Conservation (phyloP, 129 eudicot species). For the Pittosporum tobira region DNA sequence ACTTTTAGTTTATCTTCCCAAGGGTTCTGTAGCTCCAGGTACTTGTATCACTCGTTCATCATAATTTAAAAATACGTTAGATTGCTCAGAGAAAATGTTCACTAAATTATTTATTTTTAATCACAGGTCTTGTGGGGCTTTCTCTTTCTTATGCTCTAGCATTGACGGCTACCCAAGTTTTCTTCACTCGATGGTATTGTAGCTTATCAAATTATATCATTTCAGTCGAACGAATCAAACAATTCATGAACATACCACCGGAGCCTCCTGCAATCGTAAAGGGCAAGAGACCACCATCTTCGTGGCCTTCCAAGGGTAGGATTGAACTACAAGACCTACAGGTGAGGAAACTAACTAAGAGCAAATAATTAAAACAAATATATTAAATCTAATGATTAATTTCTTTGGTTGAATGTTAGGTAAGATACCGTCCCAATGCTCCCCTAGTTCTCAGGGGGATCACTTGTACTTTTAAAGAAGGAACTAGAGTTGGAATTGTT, state of each 20-base stretch:
- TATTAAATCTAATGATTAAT: background rate
- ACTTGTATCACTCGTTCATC: background rate
- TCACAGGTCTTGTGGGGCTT: slow-evolving; percentile 68
- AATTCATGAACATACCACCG: slow-evolving; percentile 67
- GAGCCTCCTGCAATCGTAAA: slow-evolving; percentile 66
- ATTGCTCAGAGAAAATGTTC: background rate
- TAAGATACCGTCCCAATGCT: slow-evolving; percentile 73
- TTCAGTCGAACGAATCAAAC: slow-evolving; percentile 72
- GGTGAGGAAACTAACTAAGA: slow-evolving; percentile 29
- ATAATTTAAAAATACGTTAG: background rate
- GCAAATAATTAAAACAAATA: background rate
- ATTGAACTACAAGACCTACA: slow-evolving; percentile 49
- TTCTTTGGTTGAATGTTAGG: slow-evolving; percentile 26
- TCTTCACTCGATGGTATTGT: slow-evolving; percentile 61
- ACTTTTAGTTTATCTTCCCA: slow-evolving; percentile 48
- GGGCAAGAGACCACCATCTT: slow-evolving; percentile 51
- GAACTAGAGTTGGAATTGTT: slow-evolving; percentile 74
- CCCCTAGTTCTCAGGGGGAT: slow-evolving; percentile 84
- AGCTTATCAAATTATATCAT: slow-evolving; percentile 49
- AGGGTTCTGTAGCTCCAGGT: slow-evolving; percentile 59
- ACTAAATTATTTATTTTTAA: background rate
- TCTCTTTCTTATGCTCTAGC: slow-evolving; percentile 77
- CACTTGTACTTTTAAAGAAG: slow-evolving; percentile 66
- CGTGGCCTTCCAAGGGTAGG: slow-evolving; percentile 71
- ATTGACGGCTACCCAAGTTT: slow-evolving; percentile 50